A percentile compares a stretch with the other conserved stretches of the same genome.
phyloP scores from a whole-genome alignment of 805 yeast genomes.

The Metschnikowia gelsemii region DNA sequence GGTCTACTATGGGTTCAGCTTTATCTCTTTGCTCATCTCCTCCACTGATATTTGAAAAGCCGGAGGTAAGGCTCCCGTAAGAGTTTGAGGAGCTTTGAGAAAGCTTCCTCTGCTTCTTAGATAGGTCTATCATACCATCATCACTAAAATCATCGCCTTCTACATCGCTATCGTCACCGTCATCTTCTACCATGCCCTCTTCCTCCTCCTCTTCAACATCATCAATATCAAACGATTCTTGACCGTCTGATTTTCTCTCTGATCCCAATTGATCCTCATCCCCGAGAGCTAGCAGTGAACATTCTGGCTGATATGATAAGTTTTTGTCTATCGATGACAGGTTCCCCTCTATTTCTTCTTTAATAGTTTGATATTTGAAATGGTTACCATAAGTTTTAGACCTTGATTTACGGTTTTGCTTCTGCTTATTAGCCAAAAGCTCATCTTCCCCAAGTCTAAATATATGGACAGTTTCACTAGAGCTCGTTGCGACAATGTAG shows the following conservation, averaged over 20 bases:
- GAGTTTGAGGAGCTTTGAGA: constrained; percentile 41
- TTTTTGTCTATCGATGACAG: constrained; percentile 1
- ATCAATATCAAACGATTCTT: neutral
- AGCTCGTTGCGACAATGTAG: constrained; percentile 77
- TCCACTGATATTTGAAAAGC: constrained; percentile 23
- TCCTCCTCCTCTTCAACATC: constrained; percentile 17
- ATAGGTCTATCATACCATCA: constrained; percentile 25
- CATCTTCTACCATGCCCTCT: constrained; percentile 24
- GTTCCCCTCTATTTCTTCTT: constrained; percentile 23
- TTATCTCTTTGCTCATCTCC: constrained; percentile 23
- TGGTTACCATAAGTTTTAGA: constrained; percentile 11
- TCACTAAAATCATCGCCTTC: constrained; percentile 31
- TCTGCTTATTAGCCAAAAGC: constrained; percentile 39
- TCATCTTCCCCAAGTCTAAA: constrained; percentile 67
- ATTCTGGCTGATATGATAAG: constrained; percentile 9
- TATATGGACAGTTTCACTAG: constrained; percentile 91
- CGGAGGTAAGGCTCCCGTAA: constrained; percentile 34
- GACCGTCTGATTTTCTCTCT: neutral
- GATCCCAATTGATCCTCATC: neutral
- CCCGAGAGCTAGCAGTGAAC: constrained; percentile 16
- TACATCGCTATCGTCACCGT: constrained; percentile 23
- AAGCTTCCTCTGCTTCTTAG: constrained; percentile 35
- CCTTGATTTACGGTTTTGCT: constrained; percentile 24
- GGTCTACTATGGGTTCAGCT: constrained; percentile 68
- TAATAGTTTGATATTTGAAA: constrained; percentile 27